phyloP scores from a whole-genome alignment of 192 early-diverging fungal genomes.

The Coemansia umbellata region DNA sequence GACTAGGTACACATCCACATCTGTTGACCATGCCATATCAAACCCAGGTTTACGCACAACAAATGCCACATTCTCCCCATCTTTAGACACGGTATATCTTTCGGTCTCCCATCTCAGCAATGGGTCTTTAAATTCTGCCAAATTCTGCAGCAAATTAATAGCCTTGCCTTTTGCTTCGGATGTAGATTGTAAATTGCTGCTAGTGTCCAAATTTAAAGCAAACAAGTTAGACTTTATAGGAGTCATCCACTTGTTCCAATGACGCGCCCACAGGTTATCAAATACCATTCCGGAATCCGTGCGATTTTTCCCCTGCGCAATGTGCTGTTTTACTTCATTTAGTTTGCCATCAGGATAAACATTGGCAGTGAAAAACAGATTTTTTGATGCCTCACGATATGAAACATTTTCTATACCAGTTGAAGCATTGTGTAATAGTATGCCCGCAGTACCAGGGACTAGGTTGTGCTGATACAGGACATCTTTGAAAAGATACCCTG shows the following conservation, averaged over 20 bases:
- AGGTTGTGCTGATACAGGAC: conserved; percentile 24
- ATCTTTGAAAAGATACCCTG: conserved; percentile 17
- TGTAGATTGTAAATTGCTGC: background rate
- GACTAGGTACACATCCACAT: conserved; percentile 63
- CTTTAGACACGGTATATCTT: conserved; percentile 58
- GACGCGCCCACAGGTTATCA: conserved; percentile 69
- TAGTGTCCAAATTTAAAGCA: conserved; percentile 32
- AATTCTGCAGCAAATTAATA: conserved; percentile 7
- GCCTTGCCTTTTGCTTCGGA: background rate
- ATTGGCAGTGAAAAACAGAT: conserved; percentile 20
- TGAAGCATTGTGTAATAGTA: conserved; percentile 16
- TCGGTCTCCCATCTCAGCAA: conserved; percentile 52
- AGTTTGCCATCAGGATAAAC: conserved; percentile 41
- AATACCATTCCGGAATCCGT: conserved; percentile 58
- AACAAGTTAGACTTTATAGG: conserved; percentile 61
- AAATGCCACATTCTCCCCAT: conserved; percentile 64
- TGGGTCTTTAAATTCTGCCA: conserved; percentile 54
- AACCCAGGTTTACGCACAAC: conserved; percentile 53
- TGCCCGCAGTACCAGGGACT: conserved; percentile 19
- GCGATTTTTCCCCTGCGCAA: conserved; percentile 29
- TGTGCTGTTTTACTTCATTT: conserved; percentile 38
- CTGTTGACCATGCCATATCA: conserved; percentile 66
- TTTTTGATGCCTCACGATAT: background rate
- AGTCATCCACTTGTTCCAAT: conserved; percentile 68
- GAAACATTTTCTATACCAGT: conserved; percentile 17